Percentiles rank a stretch among this genome's conserved stretches.
Conservation (phyloP, 2,329 filamentous ascomycete species). For the Botrytis sinoallii region DNA sequence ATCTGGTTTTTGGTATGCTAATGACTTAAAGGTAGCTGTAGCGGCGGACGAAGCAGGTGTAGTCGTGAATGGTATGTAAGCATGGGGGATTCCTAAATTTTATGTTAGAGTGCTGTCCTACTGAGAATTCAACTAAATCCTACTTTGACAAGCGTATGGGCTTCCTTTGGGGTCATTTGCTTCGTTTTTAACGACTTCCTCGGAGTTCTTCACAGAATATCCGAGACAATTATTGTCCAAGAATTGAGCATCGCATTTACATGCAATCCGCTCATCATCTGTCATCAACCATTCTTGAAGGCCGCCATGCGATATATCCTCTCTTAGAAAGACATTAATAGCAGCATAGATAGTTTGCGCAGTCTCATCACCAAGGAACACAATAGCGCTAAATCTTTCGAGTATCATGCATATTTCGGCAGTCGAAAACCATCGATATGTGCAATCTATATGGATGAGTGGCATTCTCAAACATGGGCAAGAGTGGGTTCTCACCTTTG, state of each 20-base stretch:
- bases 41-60: slow-evolving; percentile 36
- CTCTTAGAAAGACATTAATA: slow-evolving; percentile 44
- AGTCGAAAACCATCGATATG: slow-evolving; percentile 44
- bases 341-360: slow-evolving; percentile 43
- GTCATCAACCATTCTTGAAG: slow-evolving; percentile 42
- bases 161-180: slow-evolving; percentile 19
- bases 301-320: slow-evolving; percentile 42
- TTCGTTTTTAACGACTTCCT: slow-evolving; percentile 26
- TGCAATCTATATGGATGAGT: slow-evolving; percentile 36
- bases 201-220: slow-evolving; percentile 31
- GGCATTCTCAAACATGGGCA: neutral
- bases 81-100: slow-evolving; percentile 38
- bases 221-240: slow-evolving; percentile 36
- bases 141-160: slow-evolving; percentile 26
- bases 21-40: slow-evolving; percentile 37
- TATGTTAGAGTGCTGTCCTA: neutral
- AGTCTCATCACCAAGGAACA: slow-evolving; percentile 44
- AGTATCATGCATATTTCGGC: slow-evolving; percentile 45
- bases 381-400: slow-evolving; percentile 42
- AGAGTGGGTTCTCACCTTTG: slow-evolving; percentile 19
- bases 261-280: slow-evolving; percentile 35
- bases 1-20: slow-evolving; percentile 33
- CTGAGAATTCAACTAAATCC: neutral
- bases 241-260: slow-evolving; percentile 44
- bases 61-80: slow-evolving; percentile 38